Percentiles rank a stretch among this genome's conserved stretches.
phyloP scores from a whole-genome alignment of 441 rosid species.

The Rhodomyrtus psidioides region DNA sequence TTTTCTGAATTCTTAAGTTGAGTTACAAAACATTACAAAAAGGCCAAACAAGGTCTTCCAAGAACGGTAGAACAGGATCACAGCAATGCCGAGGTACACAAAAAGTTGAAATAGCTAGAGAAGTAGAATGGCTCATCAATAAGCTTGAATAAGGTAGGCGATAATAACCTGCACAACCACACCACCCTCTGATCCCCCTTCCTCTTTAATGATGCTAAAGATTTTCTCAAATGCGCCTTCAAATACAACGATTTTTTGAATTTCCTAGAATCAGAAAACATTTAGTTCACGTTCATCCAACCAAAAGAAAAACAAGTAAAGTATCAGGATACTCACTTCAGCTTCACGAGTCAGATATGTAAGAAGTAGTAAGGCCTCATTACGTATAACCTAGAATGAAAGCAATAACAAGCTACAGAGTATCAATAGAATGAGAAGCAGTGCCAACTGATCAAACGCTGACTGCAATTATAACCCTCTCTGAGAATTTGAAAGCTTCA shows the following conservation, averaged over 20 bases:
- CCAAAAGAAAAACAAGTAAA: not conserved
- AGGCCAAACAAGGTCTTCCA: not conserved
- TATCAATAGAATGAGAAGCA: not conserved
- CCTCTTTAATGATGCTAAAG: constrained; percentile 88
- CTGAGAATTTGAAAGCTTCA: not conserved
- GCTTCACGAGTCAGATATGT: constrained; percentile 98
- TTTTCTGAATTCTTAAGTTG: not conserved
- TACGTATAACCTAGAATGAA: constrained; percentile 70
- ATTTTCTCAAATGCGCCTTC: constrained; percentile 97
- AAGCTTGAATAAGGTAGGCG: constrained; percentile 1
- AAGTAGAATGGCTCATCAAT: not conserved
- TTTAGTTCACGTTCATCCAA: constrained; percentile 4
- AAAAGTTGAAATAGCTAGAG: not conserved
- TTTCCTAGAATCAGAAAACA: constrained; percentile 50
- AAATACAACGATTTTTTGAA: constrained; percentile 95
- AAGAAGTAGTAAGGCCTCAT: constrained; percentile 93
- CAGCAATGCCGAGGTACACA: not conserved
- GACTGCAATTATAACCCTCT: not conserved
- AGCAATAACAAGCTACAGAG: constrained; percentile 7
- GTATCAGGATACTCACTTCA: constrained; percentile 39
- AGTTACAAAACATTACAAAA: not conserved
- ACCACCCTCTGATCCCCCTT: constrained; percentile 98
- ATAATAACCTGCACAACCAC: constrained; percentile 92
- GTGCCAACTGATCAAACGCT: not conserved
- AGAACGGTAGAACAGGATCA: not conserved